Evolutionary conservation across 2,329 filamentous ascomycete species (phyloP).

Genomic region (Lachnellula subtilissima): DNA sequence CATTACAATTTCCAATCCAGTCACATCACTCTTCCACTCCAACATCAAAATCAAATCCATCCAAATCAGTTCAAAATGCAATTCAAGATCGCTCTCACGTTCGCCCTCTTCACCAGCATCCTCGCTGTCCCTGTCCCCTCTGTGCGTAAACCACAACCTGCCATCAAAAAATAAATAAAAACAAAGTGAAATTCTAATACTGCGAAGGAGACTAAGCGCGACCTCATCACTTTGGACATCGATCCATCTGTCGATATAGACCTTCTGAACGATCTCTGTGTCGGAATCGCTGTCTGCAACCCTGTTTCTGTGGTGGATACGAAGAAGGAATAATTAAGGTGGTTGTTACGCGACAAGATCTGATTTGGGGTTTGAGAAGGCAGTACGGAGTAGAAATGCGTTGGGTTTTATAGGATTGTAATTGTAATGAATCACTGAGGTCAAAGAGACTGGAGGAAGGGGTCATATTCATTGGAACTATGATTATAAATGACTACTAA

Average conservation of each 20-base stretch:
- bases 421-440: too few species aligned
- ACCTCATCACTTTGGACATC: slow-evolving; percentile 6
- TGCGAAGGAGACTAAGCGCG: slow-evolving; percentile 4
- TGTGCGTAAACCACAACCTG: not conserved
- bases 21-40: too few species aligned
- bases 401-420: too few species aligned
- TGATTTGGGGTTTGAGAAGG: not conserved
- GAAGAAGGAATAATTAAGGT: not conserved
- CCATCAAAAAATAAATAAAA: not conserved
- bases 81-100: not conserved
- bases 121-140: slow-evolving; percentile 8
- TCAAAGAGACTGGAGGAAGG: not conserved
- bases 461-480: not conserved
- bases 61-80: not conserved
- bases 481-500: too few species aligned
- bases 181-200: not conserved
- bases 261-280: slow-evolving; percentile 13
- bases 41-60: too few species aligned
- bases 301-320: slow-evolving; percentile 14
- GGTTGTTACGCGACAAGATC: not conserved
- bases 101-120: not conserved
- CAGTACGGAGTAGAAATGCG: too few species aligned
- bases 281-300: slow-evolving; percentile 20
- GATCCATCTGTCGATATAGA: not conserved
- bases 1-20: too few species aligned